Evolutionary conservation across 495 filamentous ascomycete species (phyloP).

Genomic region (Penicillium cinerascens): DNA sequence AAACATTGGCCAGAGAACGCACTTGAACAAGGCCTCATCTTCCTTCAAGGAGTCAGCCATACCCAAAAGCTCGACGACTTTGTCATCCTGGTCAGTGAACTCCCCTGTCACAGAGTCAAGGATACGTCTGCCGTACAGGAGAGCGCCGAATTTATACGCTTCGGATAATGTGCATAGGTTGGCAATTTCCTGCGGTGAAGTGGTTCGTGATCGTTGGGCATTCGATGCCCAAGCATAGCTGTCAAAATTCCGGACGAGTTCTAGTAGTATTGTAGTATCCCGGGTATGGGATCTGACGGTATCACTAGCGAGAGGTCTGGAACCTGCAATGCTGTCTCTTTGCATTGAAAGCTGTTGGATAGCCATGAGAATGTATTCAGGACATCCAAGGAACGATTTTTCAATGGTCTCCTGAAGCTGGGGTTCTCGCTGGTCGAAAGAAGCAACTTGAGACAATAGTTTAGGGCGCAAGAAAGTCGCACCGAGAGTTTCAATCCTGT

Average conservation of each 20-base stretch:
- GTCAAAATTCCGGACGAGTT: conserved; percentile 30
- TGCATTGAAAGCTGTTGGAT: conserved; percentile 32
- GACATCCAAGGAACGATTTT: conserved; percentile 41
- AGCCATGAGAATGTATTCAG: conserved; percentile 33
- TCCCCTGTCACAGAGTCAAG: conserved; percentile 23
- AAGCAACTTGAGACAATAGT: conserved; percentile 27
- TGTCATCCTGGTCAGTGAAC: conserved; percentile 22
- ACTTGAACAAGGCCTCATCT: conserved; percentile 49
- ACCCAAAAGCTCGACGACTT: conserved; percentile 40
- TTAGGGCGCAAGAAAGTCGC: conserved; percentile 44
- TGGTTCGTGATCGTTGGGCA: conserved; percentile 30
- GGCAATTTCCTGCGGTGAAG: conserved; percentile 17
- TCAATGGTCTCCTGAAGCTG: conserved; percentile 29
- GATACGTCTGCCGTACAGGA: conserved; percentile 33
- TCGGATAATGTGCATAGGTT: conserved; percentile 24
- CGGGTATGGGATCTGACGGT: conserved; percentile 6
- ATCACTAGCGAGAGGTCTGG: neutral
- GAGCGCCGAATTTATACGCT: conserved; percentile 30
- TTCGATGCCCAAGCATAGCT: conserved; percentile 30
- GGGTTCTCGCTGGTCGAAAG: conserved; percentile 9
- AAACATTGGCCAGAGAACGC: conserved; percentile 56
- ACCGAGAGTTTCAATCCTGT: conserved; percentile 40
- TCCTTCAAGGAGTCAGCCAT: conserved; percentile 44
- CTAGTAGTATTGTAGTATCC: conserved; percentile 16
- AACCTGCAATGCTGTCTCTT: conserved; percentile 28